Evolutionary conservation across 345 rosid species (phyloP), one percentile per base, ranked within the genome.

Genomic region (Brassica cretica): DNA sequence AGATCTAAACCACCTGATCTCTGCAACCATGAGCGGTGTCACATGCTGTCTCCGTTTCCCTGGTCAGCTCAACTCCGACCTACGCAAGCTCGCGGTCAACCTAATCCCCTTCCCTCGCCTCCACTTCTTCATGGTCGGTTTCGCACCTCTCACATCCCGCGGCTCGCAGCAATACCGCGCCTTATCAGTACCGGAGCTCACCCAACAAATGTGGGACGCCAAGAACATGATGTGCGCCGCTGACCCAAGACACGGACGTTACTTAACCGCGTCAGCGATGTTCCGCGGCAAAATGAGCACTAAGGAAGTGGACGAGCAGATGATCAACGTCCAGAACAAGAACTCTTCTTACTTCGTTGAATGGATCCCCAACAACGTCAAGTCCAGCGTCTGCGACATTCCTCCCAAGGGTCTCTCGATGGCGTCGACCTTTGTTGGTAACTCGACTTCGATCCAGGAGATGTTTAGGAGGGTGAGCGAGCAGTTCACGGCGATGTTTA

Each of bases 11-110:
- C 88, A 85, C 70, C 66, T 85, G 41, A 85, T 85, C 70, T 85
- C 88, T 68, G 86, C 86, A 51, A 85, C 88, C 12, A 85, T 85
- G 88, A 85, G 88, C 24, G 88, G 86, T 12, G 88, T 85, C 16
- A 85, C 86, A 25, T 85, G 88, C 75, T 85, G 86, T 76, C 88
- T 85, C 25, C 79, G 88, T 80, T 85, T 85, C 79, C 88, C 86
- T 64, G 88, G 88, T 15, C 88, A 85, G 65, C 86, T 85, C 24
- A 85, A 85, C 81, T 85, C 88, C 0, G 85, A 85, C 53, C 88
- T 85, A 25, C 84, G 86, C 19, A 85, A 83, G 75, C 86, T 85
- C 3, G 84, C 86, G 0, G 86, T 85, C 69, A 85, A 85, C 80
- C 75, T 85, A 8, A 85, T 83, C 74, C 85, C 87, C 0, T 85